A percentile compares a stretch with the other conserved stretches of the same genome.
These are phyloP conservation scores for Cucumis sativus DNA, from an alignment of 306 rosid species.

Conservation along the genomic window DNA sequence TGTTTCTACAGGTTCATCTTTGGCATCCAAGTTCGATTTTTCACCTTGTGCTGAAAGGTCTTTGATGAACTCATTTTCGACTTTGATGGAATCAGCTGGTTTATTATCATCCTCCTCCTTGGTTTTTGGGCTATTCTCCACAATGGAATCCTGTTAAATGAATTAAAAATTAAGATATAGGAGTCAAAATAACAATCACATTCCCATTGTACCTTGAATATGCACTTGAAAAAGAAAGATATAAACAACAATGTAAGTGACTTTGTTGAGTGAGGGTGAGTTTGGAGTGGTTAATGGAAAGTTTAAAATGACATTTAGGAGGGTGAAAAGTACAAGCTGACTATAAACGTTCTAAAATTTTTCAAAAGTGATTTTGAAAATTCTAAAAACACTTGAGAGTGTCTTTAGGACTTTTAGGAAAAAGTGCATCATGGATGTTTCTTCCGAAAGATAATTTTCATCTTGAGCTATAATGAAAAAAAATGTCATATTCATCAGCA, in stretches of 20 bases:
- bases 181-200: neutral
- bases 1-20: neutral
- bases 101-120: neutral
- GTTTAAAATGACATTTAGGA: neutral
- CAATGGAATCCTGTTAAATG: neutral
- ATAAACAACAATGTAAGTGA: neutral
- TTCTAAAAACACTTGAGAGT: neutral
- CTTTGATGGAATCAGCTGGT: neutral
- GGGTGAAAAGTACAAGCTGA: neutral
- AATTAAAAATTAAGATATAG: neutral
- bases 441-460: neutral
- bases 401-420: neutral
- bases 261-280: neutral
- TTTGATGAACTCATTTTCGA: neutral
- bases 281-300: neutral
- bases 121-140: neutral
- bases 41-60: neutral
- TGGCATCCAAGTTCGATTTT: neutral
- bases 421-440: neutral
- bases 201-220: neutral
- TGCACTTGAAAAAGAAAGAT: neutral
- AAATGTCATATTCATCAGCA: neutral
- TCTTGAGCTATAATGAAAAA: neutral
- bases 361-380: neutral
- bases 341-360: neutral